These are phyloP conservation scores for Leccinum fallax DNA, from an alignment of 1,284 basidiomycete genomes.

Conservation along the genomic window DNA sequence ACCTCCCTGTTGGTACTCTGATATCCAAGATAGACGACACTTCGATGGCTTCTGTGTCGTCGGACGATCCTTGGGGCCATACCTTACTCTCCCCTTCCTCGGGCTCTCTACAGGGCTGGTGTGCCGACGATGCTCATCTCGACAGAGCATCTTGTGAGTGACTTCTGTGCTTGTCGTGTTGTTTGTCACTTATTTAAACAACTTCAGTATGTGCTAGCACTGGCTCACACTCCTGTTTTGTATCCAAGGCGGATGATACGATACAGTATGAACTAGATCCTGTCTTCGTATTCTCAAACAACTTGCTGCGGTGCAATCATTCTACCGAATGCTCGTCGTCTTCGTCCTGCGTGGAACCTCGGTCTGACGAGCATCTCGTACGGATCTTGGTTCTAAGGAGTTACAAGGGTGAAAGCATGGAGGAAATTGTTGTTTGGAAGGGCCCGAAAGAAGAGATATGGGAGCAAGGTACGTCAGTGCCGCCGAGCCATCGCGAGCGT, in stretches of 20 bases:
- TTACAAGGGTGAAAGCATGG: not conserved
- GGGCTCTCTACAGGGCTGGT: constrained; percentile 55
- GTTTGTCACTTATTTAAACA: constrained; percentile 31
- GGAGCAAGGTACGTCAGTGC: constrained; percentile 59
- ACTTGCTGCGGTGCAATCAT: constrained; percentile 38
- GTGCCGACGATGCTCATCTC: constrained; percentile 38
- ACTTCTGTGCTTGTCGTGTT: constrained; percentile 9
- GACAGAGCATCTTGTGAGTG: constrained; percentile 17
- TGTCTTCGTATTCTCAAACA: constrained; percentile 47
- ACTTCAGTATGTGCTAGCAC: constrained; percentile 13
- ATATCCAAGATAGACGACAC: constrained; percentile 63
- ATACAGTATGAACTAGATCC: constrained; percentile 55
- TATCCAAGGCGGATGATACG: constrained; percentile 27
- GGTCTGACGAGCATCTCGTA: constrained; percentile 48
- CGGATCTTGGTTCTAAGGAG: constrained; percentile 43
- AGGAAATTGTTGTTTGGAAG: constrained; percentile 60
- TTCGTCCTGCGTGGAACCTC: constrained; percentile 50
- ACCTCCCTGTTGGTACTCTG: constrained; percentile 55
- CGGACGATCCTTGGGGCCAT: constrained; percentile 47
- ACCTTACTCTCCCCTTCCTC: constrained; percentile 41
- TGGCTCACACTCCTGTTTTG: constrained; percentile 47
- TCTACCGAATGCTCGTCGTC: constrained; percentile 39
- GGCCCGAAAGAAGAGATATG: constrained; percentile 67
- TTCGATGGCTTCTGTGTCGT: constrained; percentile 35
- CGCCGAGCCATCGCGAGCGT: not conserved